Percentiles rank a stretch among this genome's conserved stretches.
phyloP scores from a whole-genome alignment of 805 yeast genomes.

The Lachancea quebecensis region DNA sequence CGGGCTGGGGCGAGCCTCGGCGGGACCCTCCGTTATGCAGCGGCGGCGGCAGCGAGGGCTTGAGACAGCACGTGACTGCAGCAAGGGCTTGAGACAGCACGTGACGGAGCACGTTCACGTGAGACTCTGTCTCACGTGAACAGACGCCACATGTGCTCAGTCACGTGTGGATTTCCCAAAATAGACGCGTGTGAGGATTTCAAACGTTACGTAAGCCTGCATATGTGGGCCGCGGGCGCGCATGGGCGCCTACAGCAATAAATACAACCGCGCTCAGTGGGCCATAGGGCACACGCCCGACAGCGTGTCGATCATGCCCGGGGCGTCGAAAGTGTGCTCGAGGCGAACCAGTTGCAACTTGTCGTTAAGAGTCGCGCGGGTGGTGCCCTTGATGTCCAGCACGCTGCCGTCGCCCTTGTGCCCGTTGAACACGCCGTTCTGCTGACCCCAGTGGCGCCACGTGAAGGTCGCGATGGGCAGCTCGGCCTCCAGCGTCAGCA shows the following conservation, averaged over 20 bases:
- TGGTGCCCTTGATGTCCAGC: slow-evolving; percentile 1
- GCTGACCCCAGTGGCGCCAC: slow-evolving; percentile 5
- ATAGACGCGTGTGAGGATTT: no score
- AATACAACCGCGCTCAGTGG: neutral
- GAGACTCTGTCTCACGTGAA: no score
- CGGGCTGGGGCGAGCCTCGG: no score
- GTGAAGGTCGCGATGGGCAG: slow-evolving; percentile 1
- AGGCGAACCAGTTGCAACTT: slow-evolving; percentile 1
- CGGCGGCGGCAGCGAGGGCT: neutral
- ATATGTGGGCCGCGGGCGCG: neutral
- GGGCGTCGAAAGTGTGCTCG: slow-evolving; percentile 4
- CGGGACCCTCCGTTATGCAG: neutral
- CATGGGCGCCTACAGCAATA: neutral
- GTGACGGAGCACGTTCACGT: no score
- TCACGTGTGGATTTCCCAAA: neutral
- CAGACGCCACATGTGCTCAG: no score
- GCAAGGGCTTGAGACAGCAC: neutral
- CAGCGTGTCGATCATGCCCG: slow-evolving; percentile 1
- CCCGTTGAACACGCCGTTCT: slow-evolving; percentile 5
- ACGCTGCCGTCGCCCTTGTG: slow-evolving; percentile 6
- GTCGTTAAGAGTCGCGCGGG: neutral
- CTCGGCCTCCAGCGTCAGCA: slow-evolving; percentile 1
- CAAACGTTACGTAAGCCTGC: no score
- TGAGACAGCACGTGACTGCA: neutral
- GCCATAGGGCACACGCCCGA: slow-evolving; percentile 4